These are phyloP conservation scores for Bruguiera hainesii DNA, from an alignment of 441 rosid species.

Conservation along the genomic window DNA sequence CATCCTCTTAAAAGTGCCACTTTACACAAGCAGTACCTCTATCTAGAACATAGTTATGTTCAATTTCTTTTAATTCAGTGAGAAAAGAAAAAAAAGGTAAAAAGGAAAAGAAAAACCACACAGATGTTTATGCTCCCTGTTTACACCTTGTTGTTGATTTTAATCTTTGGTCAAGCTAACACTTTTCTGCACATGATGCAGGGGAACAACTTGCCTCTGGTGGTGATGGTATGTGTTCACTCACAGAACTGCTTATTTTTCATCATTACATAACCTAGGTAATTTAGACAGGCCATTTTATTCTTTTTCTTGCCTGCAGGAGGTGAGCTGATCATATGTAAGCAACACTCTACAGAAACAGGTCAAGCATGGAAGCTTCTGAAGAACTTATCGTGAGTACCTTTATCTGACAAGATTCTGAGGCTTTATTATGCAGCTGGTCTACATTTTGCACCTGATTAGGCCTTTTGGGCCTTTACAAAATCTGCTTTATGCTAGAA, in stretches of 20 bases:
- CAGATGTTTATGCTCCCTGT: neutral
- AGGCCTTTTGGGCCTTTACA: neutral
- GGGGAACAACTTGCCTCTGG: constrained; percentile 95
- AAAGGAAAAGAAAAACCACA: too few relatives aligned
- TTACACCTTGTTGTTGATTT: neutral
- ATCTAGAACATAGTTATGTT: too few relatives aligned
- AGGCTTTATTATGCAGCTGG: constrained; percentile 1
- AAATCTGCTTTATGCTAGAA: neutral
- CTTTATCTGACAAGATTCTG: constrained; percentile 10
- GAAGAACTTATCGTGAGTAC: constrained; percentile 64
- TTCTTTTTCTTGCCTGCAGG: constrained; percentile 39
- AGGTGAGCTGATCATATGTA: constrained; percentile 87
- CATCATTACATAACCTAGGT: neutral
- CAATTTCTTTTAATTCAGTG: too few relatives aligned
- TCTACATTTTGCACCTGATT: neutral
- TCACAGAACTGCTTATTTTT: constrained; percentile 11
- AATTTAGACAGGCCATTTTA: neutral
- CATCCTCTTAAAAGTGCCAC: too few relatives aligned
- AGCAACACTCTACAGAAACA: constrained; percentile 60
- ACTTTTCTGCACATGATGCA: constrained; percentile 28
- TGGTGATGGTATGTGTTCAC: constrained; percentile 71
- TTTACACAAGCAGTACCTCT: too few relatives aligned
- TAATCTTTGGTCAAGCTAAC: constrained; percentile 9
- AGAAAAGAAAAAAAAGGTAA: too few relatives aligned
- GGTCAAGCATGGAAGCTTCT: constrained; percentile 84